Evolutionary conservation across 305 asterid species (phyloP), one percentile per base, ranked within the genome.

Genomic region (Fraxinus velutina): DNA sequence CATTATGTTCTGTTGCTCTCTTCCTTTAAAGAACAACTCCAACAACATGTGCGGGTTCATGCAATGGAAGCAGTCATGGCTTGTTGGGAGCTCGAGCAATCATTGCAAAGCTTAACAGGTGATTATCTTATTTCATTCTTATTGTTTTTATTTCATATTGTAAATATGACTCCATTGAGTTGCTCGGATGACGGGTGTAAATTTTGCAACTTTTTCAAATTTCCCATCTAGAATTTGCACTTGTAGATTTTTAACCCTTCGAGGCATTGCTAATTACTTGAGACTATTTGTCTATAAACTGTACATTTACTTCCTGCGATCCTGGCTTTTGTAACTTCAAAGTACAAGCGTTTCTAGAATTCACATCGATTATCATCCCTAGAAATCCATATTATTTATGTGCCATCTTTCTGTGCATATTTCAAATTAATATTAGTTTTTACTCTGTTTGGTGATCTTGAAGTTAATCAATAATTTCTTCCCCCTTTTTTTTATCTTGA

Each of bases 31-130:
- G 99, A 95, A 72, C 99, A 95, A 88, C 92, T 95, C 81, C 99
- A 95, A 74, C 99, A 95, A 68, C 99, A 95, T 64, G 99, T 95
- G 37, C 96, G 99, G 0, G 98, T 95, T 76, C 99, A 95, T 88
- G 99, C 99, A 68, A 94, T 95, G 99, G 99, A 95, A 92, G 97
- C 99, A 17, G 99, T 95, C 90, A 95, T 94, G 99, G 98, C 99
- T 78, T 95, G 99, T 85, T 95, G 99, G 99, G 99, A 95, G 91
- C 97, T 95, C 1, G 99, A 95, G 88, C 99, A 95, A 78, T 94
- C 99, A 2, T 85, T 95, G 84, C 99, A 95, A 87, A 95, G 97
- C 89, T 88, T 95, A 86, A 93, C 99, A 83, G 98, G 99, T 93
- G 68, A 82, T 76, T 37, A 70, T 81, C 44, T 27, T 19, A 19